Percentiles rank a stretch among this genome's conserved stretches.
These are phyloP conservation scores for Ogataea trehaloabstinens DNA, from an alignment of 805 yeast genomes.

Conservation along the genomic window DNA sequence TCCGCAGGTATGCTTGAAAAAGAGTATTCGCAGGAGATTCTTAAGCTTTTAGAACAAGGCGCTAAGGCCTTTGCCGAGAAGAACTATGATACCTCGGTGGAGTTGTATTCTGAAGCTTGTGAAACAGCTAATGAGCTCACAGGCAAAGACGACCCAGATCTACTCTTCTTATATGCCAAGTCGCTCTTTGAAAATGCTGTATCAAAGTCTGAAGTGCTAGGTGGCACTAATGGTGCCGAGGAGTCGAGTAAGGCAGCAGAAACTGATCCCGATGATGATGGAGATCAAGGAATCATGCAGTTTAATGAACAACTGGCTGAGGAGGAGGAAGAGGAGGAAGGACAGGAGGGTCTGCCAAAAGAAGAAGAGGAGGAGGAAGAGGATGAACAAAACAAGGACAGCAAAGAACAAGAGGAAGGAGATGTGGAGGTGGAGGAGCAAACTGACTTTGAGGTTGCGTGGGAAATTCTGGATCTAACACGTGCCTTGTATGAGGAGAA, in stretches of 20 bases:
- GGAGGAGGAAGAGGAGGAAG: slow-evolving; percentile 31
- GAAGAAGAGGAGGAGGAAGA: slow-evolving; percentile 26
- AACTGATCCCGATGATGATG: slow-evolving; percentile 32
- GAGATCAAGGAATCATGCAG: slow-evolving; percentile 21
- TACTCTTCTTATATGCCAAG: slow-evolving; percentile 73
- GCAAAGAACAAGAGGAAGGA: slow-evolving; percentile 26
- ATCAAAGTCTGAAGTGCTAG: slow-evolving; percentile 70
- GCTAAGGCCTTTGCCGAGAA: slow-evolving; percentile 62
- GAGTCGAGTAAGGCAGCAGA: slow-evolving; percentile 32
- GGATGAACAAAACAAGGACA: slow-evolving; percentile 16
- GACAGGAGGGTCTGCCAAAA: slow-evolving; percentile 16
- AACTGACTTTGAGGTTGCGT: slow-evolving; percentile 80
- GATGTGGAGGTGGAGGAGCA: slow-evolving; percentile 43
- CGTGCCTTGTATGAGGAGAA: slow-evolving; percentile 59
- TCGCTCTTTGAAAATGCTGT: slow-evolving; percentile 78
- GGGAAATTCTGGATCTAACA: slow-evolving; percentile 82
- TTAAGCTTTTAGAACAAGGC: slow-evolving; percentile 55
- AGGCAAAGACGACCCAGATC: slow-evolving; percentile 70
- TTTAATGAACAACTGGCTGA: slow-evolving; percentile 31
- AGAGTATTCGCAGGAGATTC: slow-evolving; percentile 41
- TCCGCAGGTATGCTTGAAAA: slow-evolving; percentile 11
- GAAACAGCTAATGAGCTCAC: slow-evolving; percentile 46
- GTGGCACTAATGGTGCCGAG: slow-evolving; percentile 37
- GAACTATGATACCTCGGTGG: slow-evolving; percentile 67
- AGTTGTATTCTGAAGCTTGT: slow-evolving; percentile 72